Evolutionary conservation across 108 stramenopile species (phyloP), one percentile per base, ranked within the genome.

Genomic region (Skeletonema costatum): DNA sequence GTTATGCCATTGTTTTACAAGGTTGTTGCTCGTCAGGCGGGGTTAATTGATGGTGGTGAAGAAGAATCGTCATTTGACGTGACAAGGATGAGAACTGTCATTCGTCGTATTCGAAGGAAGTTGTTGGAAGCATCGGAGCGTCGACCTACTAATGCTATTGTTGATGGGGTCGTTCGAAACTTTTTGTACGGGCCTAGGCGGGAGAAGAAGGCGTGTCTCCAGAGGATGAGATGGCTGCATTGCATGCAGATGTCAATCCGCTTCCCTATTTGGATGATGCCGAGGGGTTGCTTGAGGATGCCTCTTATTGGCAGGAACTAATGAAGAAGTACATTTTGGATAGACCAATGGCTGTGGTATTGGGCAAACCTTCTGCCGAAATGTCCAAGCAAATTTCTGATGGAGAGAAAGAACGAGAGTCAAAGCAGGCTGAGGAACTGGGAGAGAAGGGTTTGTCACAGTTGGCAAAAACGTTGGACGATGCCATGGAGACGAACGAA

Each of bases 311-410:
- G 81, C 81, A 78, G 32, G 42, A 42, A 2, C 50, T 82, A 13
- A 73, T 82, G 32, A 74, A 66, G 66, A 35, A 41, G 39, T 82
- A 60, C 48, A 78, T 82, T 59, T 64, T 82, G 38, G 72, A 77
- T 32, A 65, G 81, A 73, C 81, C 81, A 39, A 78, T 78, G 77
- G 81, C 81, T 30, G 81, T 71, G n/a, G 81, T 82, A 5, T 48
- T 78, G 12, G 81, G 81, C n/a, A 82, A 78, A 35, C 81, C 81
- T n/a, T 78, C 76, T 1, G 81, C 81, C 17, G 48, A 35, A 3
- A 60, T 82, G 60, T 64, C 81, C 19, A 69, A 61, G 14, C 76
- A 73, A 51, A 64, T 78, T 14, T 60, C 76, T 1, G 39, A 77
- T 17, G 60, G 38, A 10, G 81, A 82, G 64, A 78, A 82, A 65